Conservation (phyloP, 2,329 filamentous ascomycete species). For the Diaporthe vaccinii region DNA sequence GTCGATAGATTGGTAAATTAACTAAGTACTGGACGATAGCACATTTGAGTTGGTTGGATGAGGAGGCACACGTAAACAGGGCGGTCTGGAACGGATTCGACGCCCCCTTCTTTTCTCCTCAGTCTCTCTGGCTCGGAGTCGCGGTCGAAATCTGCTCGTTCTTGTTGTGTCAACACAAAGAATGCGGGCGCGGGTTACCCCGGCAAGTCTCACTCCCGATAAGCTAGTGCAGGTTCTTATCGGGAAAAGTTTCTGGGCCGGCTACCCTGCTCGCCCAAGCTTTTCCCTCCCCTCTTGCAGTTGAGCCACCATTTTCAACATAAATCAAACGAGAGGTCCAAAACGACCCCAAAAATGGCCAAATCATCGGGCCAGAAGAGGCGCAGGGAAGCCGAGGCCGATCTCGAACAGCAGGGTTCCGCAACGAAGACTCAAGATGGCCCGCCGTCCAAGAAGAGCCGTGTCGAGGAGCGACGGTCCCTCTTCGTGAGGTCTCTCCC, state of each 20-base stretch:
- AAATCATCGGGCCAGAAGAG: slow-evolving; percentile 51
- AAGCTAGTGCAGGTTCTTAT: slow-evolving; percentile 35
- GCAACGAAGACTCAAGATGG: slow-evolving; percentile 39
- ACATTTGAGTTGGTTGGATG: not conserved
- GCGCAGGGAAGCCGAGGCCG: slow-evolving; percentile 52
- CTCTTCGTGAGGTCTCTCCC: slow-evolving; percentile 94
- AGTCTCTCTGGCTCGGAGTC: slow-evolving; percentile 2
- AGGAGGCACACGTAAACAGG: not conserved
- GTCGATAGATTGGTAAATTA: slow-evolving; percentile 8
- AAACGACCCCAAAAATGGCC: slow-evolving; percentile 42
- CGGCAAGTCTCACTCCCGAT: slow-evolving; percentile 30
- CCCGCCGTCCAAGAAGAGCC: slow-evolving; percentile 66
- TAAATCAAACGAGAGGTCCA: not conserved
- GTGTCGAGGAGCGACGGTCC: slow-evolving; percentile 74
- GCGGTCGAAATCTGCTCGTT: slow-evolving; percentile 25
- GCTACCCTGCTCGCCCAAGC: not conserved
- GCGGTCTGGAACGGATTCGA: not conserved
- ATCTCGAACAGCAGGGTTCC: slow-evolving; percentile 45
- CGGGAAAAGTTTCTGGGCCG: slow-evolving; percentile 40
- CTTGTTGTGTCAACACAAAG: slow-evolving; percentile 40
- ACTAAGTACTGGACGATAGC: slow-evolving; percentile 7
- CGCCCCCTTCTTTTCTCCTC: slow-evolving; percentile 1
- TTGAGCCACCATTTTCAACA: not conserved
- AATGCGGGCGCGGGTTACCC: slow-evolving; percentile 40
- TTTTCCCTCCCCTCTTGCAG: not conserved